phyloP scores from a whole-genome alignment of 306 rosid species.

The Dalbergia cochinchinensis region DNA sequence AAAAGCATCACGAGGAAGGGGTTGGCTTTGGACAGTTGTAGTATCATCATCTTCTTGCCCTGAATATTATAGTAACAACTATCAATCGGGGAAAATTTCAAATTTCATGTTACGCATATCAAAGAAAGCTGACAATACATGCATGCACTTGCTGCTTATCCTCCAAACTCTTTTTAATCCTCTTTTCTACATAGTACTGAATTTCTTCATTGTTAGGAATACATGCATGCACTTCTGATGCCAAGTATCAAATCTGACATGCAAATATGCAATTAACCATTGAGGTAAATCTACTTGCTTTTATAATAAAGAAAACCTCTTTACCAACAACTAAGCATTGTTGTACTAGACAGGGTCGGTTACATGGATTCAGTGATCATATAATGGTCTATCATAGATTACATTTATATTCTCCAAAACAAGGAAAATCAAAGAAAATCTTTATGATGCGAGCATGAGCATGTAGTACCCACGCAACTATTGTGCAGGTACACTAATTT shows the following conservation, averaged over 20 bases:
- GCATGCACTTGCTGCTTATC: neutral
- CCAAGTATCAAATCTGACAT: neutral
- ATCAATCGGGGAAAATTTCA: neutral
- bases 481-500: too few species aligned
- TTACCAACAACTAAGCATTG: too few species aligned
- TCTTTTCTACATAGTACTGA: too few species aligned
- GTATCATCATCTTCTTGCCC: constrained; percentile 92
- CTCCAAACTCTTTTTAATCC: too few species aligned
- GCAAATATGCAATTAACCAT: neutral
- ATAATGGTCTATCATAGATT: too few species aligned
- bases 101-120: constrained; percentile 8
- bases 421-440: too few species aligned
- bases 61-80: constrained; percentile 28
- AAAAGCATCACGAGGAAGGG: constrained; percentile 87
- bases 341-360: too few species aligned
- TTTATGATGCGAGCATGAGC: too few species aligned
- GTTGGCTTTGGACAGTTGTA: constrained; percentile 82
- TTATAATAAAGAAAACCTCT: neutral
- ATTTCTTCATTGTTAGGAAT: too few species aligned
- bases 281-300: neutral
- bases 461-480: too few species aligned
- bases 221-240: neutral
- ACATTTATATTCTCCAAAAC: too few species aligned
- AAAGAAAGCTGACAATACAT: constrained; percentile 7
- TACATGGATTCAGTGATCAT: too few species aligned